A percentile compares a stretch with the other conserved stretches of the same genome.
Evolutionary conservation across 129 eudicot genomes (phyloP).

Genomic region (Pittosporum tobira): DNA sequence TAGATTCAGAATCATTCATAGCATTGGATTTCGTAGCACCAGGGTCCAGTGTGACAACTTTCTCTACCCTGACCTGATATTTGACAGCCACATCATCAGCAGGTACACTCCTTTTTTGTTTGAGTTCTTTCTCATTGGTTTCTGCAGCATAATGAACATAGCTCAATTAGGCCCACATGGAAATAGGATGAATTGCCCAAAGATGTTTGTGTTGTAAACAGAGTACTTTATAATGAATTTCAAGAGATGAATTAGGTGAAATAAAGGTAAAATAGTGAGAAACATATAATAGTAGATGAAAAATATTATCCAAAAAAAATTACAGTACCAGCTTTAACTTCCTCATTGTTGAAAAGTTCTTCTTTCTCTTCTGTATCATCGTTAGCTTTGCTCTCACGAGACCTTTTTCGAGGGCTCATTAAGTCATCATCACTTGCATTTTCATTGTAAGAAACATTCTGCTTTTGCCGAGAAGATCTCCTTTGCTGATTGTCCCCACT

Average conservation of each 20-base stretch:
- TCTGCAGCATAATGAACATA: slow-evolving; percentile 13
- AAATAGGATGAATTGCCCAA: neutral
- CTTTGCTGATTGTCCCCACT: slow-evolving; percentile 13
- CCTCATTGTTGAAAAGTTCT: slow-evolving; percentile 3
- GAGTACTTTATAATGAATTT: no score
- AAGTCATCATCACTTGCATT: slow-evolving; percentile 27
- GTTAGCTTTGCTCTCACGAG: slow-evolving; percentile 15
- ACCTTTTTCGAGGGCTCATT: slow-evolving; percentile 33
- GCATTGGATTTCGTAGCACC: slow-evolving; percentile 12
- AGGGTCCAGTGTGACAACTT: neutral
- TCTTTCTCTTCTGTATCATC: slow-evolving; percentile 19
- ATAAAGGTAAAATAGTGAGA: neutral
- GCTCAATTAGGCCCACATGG: neutral
- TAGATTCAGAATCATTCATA: slow-evolving; percentile 11
- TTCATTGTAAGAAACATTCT: slow-evolving; percentile 44
- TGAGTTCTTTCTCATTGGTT: neutral
- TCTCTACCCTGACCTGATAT: slow-evolving; percentile 7
- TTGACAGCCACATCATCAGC: slow-evolving; percentile 4
- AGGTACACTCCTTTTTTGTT: slow-evolving; percentile 13
- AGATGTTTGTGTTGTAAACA: neutral
- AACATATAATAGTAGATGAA: neutral
- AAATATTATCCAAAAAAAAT: no score
- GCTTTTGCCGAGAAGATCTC: slow-evolving; percentile 42
- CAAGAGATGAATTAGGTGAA: no score
- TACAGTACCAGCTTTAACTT: neutral